Base-by-base conservation (phyloP, 331 rosid genomes). In the Cucumis variabilis region DNA sequence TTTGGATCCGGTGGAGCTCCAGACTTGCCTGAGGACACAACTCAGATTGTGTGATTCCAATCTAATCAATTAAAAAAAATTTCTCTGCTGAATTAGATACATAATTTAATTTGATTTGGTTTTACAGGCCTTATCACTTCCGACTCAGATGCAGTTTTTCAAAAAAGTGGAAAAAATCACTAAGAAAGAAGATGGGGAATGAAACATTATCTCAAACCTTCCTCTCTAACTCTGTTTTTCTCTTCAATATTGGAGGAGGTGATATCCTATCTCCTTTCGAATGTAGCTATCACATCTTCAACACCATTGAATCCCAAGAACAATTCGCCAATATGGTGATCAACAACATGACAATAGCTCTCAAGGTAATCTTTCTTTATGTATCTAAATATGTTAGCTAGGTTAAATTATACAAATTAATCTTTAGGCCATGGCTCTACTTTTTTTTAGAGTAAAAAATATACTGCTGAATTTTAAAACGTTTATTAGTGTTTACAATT, bases 1-100 rank as follows among this genome's bases (percentile, higher is more conserved):
- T 81, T 81, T 27, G 85, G n/a, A 28, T 81, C 85, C 5, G 70
- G 67, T 14, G 85, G 70, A 27, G 70, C n/a, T 9, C 50, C 50
- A 13, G 70, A 25, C 17, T 60, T 81, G 10, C 7, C 14, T 12
- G 67, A 13, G 28, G 55, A 0, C n/a, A 2, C 53, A 9, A 13
- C 5, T 25, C 48, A 33, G 37, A 33, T 1, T 33, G 4, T 25
- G 16, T 0, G 28, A 25, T 80, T 15, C 17, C 10, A 69, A 69
- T 69, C 74, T 11, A 27, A 68, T 9, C n/a, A 7, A 62, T 16
- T 11, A 62, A 62, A 7, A 2, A n/a, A n/a, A 3, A 21, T 63
- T 23, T 13, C 13, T 21, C 13, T 20, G 5, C 6, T 65, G 70
- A 65, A 65, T 65, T 65, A 4, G 21, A 62, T 62, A 13, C 68